Conservation (phyloP, 768 basidiomycete species). For the Chalciporus piperatus region DNA sequence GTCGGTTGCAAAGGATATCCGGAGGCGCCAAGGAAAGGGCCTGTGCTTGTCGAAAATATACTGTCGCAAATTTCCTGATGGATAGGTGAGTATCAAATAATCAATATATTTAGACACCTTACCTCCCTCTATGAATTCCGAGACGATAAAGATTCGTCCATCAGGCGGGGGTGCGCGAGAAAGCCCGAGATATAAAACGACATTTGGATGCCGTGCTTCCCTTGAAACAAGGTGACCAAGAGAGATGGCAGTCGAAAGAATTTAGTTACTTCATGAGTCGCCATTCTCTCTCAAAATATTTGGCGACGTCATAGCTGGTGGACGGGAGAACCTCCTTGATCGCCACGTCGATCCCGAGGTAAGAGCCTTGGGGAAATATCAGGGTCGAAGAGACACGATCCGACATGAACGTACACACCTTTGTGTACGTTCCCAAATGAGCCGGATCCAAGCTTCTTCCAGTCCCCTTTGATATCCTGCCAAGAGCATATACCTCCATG, state of each 20-base stretch:
- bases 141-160: slow-evolving; percentile 89
- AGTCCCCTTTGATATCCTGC: slow-evolving; percentile 83
- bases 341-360: slow-evolving; percentile 94
- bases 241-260: background rate
- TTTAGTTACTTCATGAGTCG: slow-evolving; percentile 77
- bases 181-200: slow-evolving; percentile 90
- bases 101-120: background rate
- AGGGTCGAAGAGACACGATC: background rate
- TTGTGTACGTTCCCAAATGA: slow-evolving; percentile 94
- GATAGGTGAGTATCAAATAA: slow-evolving; percentile 3
- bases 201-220: slow-evolving; percentile 88
- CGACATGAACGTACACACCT: slow-evolving; percentile 42
- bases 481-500: slow-evolving; percentile 6
- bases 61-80: slow-evolving; percentile 67
- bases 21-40: slow-evolving; percentile 90
- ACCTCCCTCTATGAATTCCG: slow-evolving; percentile 91
- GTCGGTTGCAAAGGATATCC: slow-evolving; percentile 93
- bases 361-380: slow-evolving; percentile 52
- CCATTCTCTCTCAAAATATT: slow-evolving; percentile 99
- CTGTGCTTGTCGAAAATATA: slow-evolving; percentile 86
- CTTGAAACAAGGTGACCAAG: slow-evolving; percentile 27
- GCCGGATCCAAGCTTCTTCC: slow-evolving; percentile 89
- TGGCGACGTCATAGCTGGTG: slow-evolving; percentile 88
- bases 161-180: slow-evolving; percentile 76
- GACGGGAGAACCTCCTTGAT: slow-evolving; percentile 96